Evolutionary conservation across 345 rosid species (phyloP).

Genomic region (Eucalyptus camaldulensis): DNA sequence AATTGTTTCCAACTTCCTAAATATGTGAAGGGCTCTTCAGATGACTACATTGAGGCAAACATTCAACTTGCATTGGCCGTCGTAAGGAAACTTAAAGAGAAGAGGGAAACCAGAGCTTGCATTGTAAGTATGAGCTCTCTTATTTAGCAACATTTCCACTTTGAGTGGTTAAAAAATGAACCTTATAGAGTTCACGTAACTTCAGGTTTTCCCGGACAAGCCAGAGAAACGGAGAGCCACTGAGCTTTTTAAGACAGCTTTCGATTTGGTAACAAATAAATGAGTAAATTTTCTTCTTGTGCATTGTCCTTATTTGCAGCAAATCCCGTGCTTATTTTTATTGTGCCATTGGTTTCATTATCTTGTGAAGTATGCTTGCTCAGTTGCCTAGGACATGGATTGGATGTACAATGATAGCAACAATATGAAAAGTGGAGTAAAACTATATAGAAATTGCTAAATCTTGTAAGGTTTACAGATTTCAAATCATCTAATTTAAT

Average conservation of each 20-base stretch:
- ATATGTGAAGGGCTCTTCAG: constrained; percentile 86
- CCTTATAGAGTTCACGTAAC: background rate
- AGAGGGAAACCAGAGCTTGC: constrained; percentile 64
- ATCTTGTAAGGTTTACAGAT: background rate
- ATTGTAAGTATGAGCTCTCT: constrained; percentile 34
- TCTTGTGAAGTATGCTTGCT: background rate
- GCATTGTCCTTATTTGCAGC: background rate
- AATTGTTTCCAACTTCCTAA: constrained; percentile 24
- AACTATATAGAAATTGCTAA: background rate
- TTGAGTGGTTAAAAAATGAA: background rate
- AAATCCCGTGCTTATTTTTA: background rate
- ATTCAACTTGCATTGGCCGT: constrained; percentile 78
- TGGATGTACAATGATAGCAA: background rate
- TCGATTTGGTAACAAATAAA: constrained; percentile 48
- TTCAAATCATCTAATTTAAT: background rate
- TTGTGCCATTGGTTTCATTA: background rate
- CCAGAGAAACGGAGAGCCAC: constrained; percentile 87
- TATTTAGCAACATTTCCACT: background rate
- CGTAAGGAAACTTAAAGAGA: constrained; percentile 66
- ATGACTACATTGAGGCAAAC: constrained; percentile 91
- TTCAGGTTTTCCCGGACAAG: constrained; percentile 84
- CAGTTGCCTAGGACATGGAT: background rate
- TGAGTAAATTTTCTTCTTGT: background rate
- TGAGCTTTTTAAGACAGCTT: constrained; percentile 54
- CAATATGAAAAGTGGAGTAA: background rate